Percentiles rank a stretch among this genome's conserved stretches.
Conservation (phyloP, 108 stramenopile genomes). For the Nitzschia sp. region DNA sequence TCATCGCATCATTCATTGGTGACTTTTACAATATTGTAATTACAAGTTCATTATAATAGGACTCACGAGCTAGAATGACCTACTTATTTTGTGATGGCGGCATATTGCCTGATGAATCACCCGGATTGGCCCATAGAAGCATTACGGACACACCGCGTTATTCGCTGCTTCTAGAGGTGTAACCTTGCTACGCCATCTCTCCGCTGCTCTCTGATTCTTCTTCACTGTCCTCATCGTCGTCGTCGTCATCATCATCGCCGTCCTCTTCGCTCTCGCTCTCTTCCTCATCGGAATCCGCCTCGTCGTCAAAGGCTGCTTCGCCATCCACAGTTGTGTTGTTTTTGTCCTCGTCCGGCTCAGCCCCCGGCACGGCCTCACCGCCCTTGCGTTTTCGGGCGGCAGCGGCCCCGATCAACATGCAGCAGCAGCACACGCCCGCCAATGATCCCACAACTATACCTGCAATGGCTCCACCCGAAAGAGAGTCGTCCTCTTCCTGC, state of each 20-base stretch:
- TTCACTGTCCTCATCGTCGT: slow-evolving; percentile 11
- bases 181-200: too few relatives aligned
- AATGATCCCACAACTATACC: slow-evolving; percentile 15
- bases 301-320: slow-evolving; percentile 3
- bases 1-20: too few relatives aligned
- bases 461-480: slow-evolving; percentile 12
- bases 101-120: too few relatives aligned
- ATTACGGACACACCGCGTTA: too few relatives aligned
- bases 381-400: neutral
- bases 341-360: neutral
- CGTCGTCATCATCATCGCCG: slow-evolving; percentile 8
- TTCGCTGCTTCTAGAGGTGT: too few relatives aligned
- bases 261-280: neutral
- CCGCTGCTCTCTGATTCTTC: too few relatives aligned
- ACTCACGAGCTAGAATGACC: too few relatives aligned
- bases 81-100: too few relatives aligned
- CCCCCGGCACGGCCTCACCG: neutral
- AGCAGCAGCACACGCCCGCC: slow-evolving; percentile 5
- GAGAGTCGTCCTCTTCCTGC: neutral
- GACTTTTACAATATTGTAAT: too few relatives aligned
- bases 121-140: too few relatives aligned
- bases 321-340: neutral
- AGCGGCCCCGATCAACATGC: neutral
- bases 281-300: neutral
- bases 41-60: too few relatives aligned